Percentiles rank a stretch among this genome's conserved stretches.
These are phyloP conservation scores for Macadamia tetraphylla DNA, from an alignment of 164 flowering plant genomes.

Conservation along the genomic window DNA sequence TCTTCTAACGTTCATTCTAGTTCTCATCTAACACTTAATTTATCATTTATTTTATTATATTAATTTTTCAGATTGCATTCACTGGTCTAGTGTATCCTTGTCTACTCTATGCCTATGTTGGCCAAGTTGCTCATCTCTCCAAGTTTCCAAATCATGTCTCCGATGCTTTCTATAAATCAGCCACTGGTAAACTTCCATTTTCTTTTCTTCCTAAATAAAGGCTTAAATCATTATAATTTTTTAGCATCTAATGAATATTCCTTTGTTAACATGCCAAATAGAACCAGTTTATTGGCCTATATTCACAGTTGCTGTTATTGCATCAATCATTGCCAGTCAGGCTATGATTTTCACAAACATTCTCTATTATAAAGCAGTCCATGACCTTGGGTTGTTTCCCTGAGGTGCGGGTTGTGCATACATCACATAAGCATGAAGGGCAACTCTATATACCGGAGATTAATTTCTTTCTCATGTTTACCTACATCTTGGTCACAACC, in stretches of 20 bases:
- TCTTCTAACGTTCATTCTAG: constrained; percentile 5
- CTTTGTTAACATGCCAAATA: not conserved
- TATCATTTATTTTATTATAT: not conserved
- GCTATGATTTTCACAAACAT: constrained; percentile 22
- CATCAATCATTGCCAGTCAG: constrained; percentile 22
- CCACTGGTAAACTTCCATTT: constrained; percentile 9
- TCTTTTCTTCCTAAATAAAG: too few relatives aligned
- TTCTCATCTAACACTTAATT: constrained; percentile 1
- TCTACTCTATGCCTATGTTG: constrained; percentile 18
- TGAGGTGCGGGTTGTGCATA: constrained; percentile 19
- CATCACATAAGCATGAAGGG: constrained; percentile 23
- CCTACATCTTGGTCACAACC: constrained; percentile 16
- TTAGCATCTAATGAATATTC: not conserved
- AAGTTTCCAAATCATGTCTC: constrained; percentile 12
- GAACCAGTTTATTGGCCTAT: constrained; percentile 22
- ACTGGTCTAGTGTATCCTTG: constrained; percentile 23
- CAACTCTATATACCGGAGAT: constrained; percentile 25
- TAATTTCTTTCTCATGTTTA: constrained; percentile 23
- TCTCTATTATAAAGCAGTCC: constrained; percentile 18
- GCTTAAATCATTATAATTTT: not conserved
- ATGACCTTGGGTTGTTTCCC: constrained; percentile 25
- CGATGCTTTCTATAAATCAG: constrained; percentile 24
- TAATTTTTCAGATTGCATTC: constrained; percentile 16
- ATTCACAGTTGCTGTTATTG: constrained; percentile 15
- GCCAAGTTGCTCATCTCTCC: constrained; percentile 23